phyloP scores from a whole-genome alignment of 2,329 filamentous ascomycete species.

The Verticillium nubilum region DNA sequence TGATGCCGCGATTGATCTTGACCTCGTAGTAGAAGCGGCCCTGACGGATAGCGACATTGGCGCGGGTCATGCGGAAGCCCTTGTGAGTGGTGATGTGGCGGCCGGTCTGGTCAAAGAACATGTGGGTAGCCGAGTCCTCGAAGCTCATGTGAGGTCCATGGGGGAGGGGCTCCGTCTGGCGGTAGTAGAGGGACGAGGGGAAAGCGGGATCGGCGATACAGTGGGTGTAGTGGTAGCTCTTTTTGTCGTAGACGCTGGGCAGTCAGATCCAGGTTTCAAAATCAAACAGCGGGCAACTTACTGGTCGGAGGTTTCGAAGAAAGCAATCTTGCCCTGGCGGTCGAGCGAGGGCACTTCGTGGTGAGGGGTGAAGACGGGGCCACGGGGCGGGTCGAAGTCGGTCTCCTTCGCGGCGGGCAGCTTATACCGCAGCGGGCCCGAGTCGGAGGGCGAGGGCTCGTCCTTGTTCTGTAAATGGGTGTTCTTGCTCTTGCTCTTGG shows the following conservation, averaged over 20 bases:
- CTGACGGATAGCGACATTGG: slow-evolving; percentile 85
- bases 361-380: slow-evolving; percentile 51
- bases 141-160: slow-evolving; percentile 83
- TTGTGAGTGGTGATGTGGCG: slow-evolving; percentile 82
- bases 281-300: slow-evolving; percentile 29
- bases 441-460: slow-evolving; percentile 17
- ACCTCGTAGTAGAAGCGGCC: slow-evolving; percentile 94
- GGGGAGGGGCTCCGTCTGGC: slow-evolving; percentile 80
- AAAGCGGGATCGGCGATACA: slow-evolving; percentile 88
- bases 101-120: slow-evolving; percentile 74
- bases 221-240: slow-evolving; percentile 80
- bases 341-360: slow-evolving; percentile 45
- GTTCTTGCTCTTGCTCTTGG: slow-evolving; percentile 29
- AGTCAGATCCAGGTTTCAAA: background rate
- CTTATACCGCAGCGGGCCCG: slow-evolving; percentile 55
- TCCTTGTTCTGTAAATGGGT: background rate
- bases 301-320: slow-evolving; percentile 61
- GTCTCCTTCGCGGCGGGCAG: slow-evolving; percentile 56
- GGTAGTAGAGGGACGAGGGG: slow-evolving; percentile 81
- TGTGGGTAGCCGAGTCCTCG: slow-evolving; percentile 81
- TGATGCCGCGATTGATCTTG: slow-evolving; percentile 74
- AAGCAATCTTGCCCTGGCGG: slow-evolving; percentile 44
- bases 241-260: slow-evolving; percentile 55
- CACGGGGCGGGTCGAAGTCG: slow-evolving; percentile 56
- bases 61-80: slow-evolving; percentile 85